phyloP scores from a whole-genome alignment of 2,329 filamentous ascomycete species.

The Hypoxylon sp. region DNA sequence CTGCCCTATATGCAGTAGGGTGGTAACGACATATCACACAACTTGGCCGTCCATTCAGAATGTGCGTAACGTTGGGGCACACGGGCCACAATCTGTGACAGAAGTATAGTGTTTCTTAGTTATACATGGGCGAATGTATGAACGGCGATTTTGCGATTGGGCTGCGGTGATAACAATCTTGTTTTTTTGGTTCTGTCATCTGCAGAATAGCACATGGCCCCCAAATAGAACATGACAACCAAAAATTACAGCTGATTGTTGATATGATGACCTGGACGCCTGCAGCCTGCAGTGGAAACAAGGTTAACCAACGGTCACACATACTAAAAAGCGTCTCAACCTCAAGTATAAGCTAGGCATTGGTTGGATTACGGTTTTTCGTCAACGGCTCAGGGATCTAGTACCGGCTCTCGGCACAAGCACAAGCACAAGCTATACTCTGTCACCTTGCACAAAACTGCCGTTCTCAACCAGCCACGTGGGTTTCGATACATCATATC shows the following conservation, averaged over 20 bases:
- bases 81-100: conserved; percentile 17
- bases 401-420: not conserved
- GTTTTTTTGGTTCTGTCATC: conserved; percentile 13
- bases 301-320: conserved; percentile 8
- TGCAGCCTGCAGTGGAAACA: conserved; percentile 8
- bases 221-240: not conserved
- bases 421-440: not conserved
- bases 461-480: conserved; percentile 32
- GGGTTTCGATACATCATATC: conserved; percentile 23
- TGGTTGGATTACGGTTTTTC: conserved; percentile 22
- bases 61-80: not conserved
- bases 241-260: not conserved
- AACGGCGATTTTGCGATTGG: conserved; percentile 19
- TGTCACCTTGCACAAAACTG: conserved; percentile 21
- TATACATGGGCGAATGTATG: conserved; percentile 1
- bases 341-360: not conserved
- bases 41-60: conserved; percentile 4
- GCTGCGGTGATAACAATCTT: conserved; percentile 11
- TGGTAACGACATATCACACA: not conserved
- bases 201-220: not conserved
- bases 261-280: not conserved
- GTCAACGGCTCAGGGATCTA: conserved; percentile 12
- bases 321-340: not conserved
- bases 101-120: not conserved
- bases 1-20: conserved; percentile 12